Base-by-base conservation (phyloP, 495 filamentous ascomycete genomes). In the Xylaria curta region DNA sequence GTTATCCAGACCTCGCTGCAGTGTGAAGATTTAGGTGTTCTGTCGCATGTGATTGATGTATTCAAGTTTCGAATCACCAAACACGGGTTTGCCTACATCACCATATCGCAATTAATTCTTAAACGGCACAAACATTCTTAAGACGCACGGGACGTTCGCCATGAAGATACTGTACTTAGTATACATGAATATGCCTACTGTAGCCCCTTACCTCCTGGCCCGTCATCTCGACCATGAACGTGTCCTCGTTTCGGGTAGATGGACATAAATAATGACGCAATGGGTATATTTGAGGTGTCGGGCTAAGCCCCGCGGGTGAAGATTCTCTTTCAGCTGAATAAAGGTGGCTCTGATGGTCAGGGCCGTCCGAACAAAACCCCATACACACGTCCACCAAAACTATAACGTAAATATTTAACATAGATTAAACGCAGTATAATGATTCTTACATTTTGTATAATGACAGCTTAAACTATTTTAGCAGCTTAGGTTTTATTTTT, bases 201-300 rank as follows among this genome's bases (percentile, higher is more conserved):
- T 38, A 28, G 8, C 38, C 38, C 60, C 60, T 44, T 62, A 44
- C 38, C 38, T 44, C 21, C 38, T 63, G 60, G 12, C 7, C 60
- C 60, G 38, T 44, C 6, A 13, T 28, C 60, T 36, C 38, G 60
- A 42, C 28, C 60, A 63, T 12, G 38, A 44, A 63, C 12, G 36
- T 42, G 60, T 42, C 15, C n/a, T 21, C 38, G 59, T 46, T 53
- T 26, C 28, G 31, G 63, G 46, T 53, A 53, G 17, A 38, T 21
- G 46, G 31, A n/a, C 2, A 53, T 38, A 46, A 15, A 31, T 49
- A 56, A 36, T 66, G 64, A 66, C 64, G 64, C 47, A 66, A 66
- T 66, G 47, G 40, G 28, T 8, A 33, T 66, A 38, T 31, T 51
- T 15, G 24, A 33, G 46, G 40, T 31, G n/a, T 17, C 13, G 10